phyloP scores from a whole-genome alignment of 2,329 filamentous ascomycete species.

The Pseudogymnoascus sp. region DNA sequence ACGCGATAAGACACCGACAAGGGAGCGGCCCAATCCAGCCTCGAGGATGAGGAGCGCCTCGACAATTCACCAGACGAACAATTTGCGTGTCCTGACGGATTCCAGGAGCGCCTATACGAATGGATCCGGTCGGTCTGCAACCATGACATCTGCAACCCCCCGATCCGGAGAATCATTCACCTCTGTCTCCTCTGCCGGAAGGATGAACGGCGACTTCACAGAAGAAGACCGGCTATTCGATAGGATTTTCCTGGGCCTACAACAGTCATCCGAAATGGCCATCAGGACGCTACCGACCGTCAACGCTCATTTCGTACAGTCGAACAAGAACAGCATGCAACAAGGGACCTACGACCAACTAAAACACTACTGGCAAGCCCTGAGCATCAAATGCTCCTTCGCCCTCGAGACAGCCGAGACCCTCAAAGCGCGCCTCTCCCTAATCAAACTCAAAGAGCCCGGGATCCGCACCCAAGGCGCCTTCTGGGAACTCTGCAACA shows the following conservation, averaged over 20 bases:
- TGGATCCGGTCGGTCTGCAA: slow-evolving; percentile 41
- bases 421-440: slow-evolving; percentile 62
- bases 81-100: slow-evolving; percentile 48
- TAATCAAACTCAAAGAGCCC: slow-evolving; percentile 79
- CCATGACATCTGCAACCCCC: slow-evolving; percentile 52
- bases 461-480: slow-evolving; percentile 54
- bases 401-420: slow-evolving; percentile 66
- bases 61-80: slow-evolving; percentile 24
- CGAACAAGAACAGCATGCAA: slow-evolving; percentile 47
- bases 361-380: slow-evolving; percentile 56
- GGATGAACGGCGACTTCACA: slow-evolving; percentile 47
- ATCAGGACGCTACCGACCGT: slow-evolving; percentile 63
- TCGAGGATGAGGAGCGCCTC: slow-evolving; percentile 26
- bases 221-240: slow-evolving; percentile 80
- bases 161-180: slow-evolving; percentile 75
- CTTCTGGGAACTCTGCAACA: slow-evolving; percentile 66
- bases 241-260: slow-evolving; percentile 68
- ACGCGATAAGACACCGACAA: slow-evolving; percentile 45
- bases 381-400: slow-evolving; percentile 62
- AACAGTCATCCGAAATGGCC: slow-evolving; percentile 64
- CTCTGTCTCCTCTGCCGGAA: slow-evolving; percentile 20
- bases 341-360: slow-evolving; percentile 50
- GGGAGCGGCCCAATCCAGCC: slow-evolving; percentile 36
- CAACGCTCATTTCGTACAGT: slow-evolving; percentile 53
- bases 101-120: slow-evolving; percentile 42